Base-by-base conservation (phyloP, 2,329 filamentous ascomycete genomes). In the Stagonosporopsis cucurbitacearum region DNA sequence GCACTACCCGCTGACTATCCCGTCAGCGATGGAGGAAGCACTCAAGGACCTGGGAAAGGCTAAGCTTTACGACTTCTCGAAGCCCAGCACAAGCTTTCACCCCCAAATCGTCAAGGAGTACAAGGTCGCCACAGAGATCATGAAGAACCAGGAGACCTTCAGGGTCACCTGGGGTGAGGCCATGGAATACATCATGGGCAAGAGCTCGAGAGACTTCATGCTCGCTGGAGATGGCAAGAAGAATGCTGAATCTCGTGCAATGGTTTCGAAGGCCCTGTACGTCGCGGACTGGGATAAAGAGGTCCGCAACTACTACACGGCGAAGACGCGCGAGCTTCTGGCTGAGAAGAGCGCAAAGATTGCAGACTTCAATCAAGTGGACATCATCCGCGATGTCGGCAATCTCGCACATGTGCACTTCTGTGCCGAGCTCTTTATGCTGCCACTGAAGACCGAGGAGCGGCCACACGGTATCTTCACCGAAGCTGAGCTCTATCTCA, bases 1-100 rank as follows among this genome's bases (percentile, higher is more conserved):
- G 0, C 90, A 93, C 70, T 93, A 91, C 67, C 90, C 90, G 1
- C 81, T 88, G 67, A 86, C 85, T 2, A 86, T 89, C 2, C 91
- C 91, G 0, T 78, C 80, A 0, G 90, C 93, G 70, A 95, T 91
- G 73, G 77, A 82, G 54, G 85, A 83, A 59, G 92, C 93, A 59
- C 81, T 92, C 61, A 86, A 83, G 39, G 80, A 86, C 42, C 80
- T 95, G 5, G 84, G 85, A 51, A 85, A 88, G 40, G 88, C 82
- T 40, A 78, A 88, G 26, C 79, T 87, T 25, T 96, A 93, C 76
- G 86, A 84, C 71, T 95, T 86, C 67, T 82, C 86, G 5, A 82
- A 83, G 2, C 90, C 91, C 0, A 68, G 74, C 0, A 80, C 79
- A 2, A 59, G 42, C 17, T 52, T 57, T 63, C 77, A 81, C 0